These are phyloP conservation scores for Teratosphaeria gauchensis DNA, from an alignment of 2,329 filamentous ascomycete genomes.

Conservation along the genomic window DNA sequence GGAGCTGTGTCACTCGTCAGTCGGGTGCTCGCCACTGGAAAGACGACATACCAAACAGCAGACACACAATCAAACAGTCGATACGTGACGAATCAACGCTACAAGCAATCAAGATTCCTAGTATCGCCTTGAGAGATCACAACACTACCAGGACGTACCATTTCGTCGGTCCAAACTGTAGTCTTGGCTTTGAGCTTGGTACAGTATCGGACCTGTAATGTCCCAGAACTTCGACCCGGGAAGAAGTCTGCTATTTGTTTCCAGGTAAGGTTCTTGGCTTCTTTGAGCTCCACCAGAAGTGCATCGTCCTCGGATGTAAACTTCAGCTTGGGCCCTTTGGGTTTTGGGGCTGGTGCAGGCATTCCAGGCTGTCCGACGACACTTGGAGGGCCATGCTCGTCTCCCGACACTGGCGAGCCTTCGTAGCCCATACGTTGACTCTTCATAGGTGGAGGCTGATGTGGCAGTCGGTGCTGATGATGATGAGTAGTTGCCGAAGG, in stretches of 20 bases:
- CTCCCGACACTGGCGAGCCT: conserved; percentile 32
- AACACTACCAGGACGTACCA: conserved; percentile 43
- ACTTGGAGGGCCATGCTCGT: conserved; percentile 56
- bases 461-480: conserved; percentile 72
- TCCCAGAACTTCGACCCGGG: conserved; percentile 79
- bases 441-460: conserved; percentile 60
- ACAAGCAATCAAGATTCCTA: neutral
- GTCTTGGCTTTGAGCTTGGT: conserved; percentile 92
- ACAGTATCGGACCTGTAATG: conserved; percentile 86
- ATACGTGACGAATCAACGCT: neutral
- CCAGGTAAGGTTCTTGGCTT: conserved; percentile 91
- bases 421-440: conserved; percentile 51
- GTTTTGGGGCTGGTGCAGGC: conserved; percentile 70
- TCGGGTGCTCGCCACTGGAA: conserved; percentile 8
- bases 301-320: conserved; percentile 90
- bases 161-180: conserved; percentile 87
- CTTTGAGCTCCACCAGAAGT: conserved; percentile 79
- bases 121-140: neutral
- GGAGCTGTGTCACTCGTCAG: conserved; percentile 47
- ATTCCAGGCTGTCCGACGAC: conserved; percentile 81
- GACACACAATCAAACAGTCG: conserved; percentile 1
- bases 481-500: conserved; percentile 49
- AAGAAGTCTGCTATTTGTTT: conserved; percentile 98
- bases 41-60: neutral
- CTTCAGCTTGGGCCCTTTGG: conserved; percentile 81